Evolutionary conservation across 2,329 filamentous ascomycete species (phyloP).

Genomic region (Aspergillus pseudotamarii): DNA sequence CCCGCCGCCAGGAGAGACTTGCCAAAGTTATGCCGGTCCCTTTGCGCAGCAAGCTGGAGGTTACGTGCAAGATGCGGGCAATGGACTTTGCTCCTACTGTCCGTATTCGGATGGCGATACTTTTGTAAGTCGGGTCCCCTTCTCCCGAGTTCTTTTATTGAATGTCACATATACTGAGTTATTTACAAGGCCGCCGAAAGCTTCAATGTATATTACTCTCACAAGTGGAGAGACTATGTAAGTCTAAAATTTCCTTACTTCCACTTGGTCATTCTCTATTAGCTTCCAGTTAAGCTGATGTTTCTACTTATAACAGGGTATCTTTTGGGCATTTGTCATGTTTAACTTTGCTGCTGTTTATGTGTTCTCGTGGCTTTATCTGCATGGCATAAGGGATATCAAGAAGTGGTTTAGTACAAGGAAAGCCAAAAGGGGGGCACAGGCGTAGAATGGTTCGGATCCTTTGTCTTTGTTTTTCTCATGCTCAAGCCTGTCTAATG

Average conservation of each 20-base stretch:
- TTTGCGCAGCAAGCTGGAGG: constrained; percentile 61
- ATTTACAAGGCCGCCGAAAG: constrained; percentile 32
- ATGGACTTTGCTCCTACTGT: constrained; percentile 66
- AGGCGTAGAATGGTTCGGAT: neutral
- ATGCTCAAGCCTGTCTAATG: neutral
- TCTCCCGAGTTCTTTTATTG: too few species aligned
- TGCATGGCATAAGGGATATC: constrained; percentile 40
- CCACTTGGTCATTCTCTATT: neutral
- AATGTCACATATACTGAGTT: neutral
- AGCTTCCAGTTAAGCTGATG: neutral
- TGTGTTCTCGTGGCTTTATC: constrained; percentile 57
- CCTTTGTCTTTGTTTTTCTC: neutral
- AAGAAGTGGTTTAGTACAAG: constrained; percentile 37
- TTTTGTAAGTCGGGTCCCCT: constrained; percentile 49
- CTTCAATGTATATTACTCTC: constrained; percentile 62
- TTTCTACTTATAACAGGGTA: constrained; percentile 43
- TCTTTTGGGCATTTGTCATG: constrained; percentile 64
- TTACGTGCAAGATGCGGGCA: constrained; percentile 59
- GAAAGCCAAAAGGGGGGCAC: constrained; percentile 11
- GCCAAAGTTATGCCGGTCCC: constrained; percentile 59
- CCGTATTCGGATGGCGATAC: constrained; percentile 63
- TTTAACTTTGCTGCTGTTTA: constrained; percentile 65
- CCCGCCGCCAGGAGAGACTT: constrained; percentile 62
- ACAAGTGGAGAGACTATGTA: constrained; percentile 68
- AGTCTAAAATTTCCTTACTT: constrained; percentile 17